Percentiles rank a stretch among this genome's conserved stretches.
Evolutionary conservation across 257 asterid species (phyloP).

Genomic region (Solanum corneliomulleri): DNA sequence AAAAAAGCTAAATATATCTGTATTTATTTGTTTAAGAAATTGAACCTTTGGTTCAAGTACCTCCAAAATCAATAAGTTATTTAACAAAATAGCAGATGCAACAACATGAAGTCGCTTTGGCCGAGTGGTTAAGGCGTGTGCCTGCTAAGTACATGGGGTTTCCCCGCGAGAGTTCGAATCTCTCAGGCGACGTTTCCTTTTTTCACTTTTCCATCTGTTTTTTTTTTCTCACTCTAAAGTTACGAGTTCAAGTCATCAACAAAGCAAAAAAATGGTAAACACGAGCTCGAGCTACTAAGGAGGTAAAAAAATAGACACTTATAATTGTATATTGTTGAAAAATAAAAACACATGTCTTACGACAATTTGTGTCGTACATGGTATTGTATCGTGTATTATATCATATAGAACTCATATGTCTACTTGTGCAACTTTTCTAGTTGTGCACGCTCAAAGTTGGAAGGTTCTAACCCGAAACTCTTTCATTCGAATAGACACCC

Average conservation of each 20-base stretch:
- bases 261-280: no score
- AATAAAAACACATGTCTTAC: background rate
- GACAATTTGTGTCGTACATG: background rate
- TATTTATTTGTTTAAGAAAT: no score
- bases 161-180: slow-evolving; percentile 99
- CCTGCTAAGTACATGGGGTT: slow-evolving; percentile 62
- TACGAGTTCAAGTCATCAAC: no score
- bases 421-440: background rate
- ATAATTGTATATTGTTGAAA: no score
- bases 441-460: background rate
- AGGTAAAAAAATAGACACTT: no score
- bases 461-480: background rate
- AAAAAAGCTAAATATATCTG: no score
- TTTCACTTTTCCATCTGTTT: background rate
- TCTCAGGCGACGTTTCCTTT: slow-evolving; percentile 66
- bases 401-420: no score
- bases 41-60: background rate
- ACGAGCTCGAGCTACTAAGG: no score
- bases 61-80: background rate
- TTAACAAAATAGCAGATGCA: no score
- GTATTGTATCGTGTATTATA: no score
- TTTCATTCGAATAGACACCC: background rate
- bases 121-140: slow-evolving; percentile 80
- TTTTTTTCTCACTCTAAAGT: no score
- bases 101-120: slow-evolving; percentile 42